Conservation (phyloP, 805 yeast species). For the Phaffomyces antillensis region DNA sequence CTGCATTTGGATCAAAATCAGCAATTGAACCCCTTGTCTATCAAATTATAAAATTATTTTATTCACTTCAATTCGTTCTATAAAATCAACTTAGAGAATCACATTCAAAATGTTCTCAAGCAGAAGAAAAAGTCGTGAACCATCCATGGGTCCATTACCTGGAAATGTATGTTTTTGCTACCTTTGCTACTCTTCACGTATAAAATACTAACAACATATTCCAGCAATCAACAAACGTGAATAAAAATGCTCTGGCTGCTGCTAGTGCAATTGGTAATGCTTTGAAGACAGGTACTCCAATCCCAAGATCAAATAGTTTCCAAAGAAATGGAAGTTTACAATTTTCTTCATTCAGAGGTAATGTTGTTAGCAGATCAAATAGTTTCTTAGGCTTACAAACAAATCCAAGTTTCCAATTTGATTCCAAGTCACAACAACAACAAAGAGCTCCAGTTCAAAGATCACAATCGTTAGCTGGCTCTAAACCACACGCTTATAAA, state of each 20-base stretch:
- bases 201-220: constrained; percentile 4
- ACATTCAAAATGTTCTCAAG: too few relatives aligned
- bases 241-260: constrained; percentile 55
- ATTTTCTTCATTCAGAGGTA: constrained; percentile 6
- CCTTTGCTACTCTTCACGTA: not conserved
- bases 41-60: too few relatives aligned
- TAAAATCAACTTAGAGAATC: too few relatives aligned
- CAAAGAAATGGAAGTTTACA: constrained; percentile 20
- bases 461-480: constrained; percentile 13
- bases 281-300: constrained; percentile 27
- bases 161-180: constrained; percentile 5
- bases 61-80: too few relatives aligned
- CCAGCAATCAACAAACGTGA: constrained; percentile 24
- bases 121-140: constrained; percentile 11
- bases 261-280: constrained; percentile 51
- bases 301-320: constrained; percentile 23
- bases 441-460: constrained; percentile 12
- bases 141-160: constrained; percentile 6
- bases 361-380: constrained; percentile 10
- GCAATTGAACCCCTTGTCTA: not conserved
- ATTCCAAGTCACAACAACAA: constrained; percentile 1
- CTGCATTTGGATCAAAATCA: not conserved
- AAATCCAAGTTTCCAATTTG: constrained; percentile 7
- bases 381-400: constrained; percentile 20
- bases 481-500: not conserved